Base-by-base conservation (phyloP, 2,329 filamentous ascomycete genomes). In the Saccharata proteae region DNA sequence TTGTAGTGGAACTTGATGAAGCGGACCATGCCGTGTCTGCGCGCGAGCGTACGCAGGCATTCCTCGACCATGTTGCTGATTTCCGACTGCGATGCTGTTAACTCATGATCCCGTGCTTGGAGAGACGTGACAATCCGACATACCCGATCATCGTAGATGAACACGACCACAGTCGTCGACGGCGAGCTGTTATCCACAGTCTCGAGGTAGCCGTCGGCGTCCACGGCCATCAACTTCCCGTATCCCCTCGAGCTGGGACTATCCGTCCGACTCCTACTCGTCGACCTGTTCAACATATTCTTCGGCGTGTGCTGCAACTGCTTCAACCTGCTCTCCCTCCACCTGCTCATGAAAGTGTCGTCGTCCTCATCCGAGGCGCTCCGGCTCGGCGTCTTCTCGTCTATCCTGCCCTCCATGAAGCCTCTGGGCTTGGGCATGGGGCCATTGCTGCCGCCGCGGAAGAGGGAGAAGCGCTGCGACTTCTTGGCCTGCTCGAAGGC, bases 1-100 rank as follows among this genome's bases (percentile, higher is more conserved):
- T 81, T 77, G 52, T 84, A 83, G 57, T 93, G 78, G 28, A 96
- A 71, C 60, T 88, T 92, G 60, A 96, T 71, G 51, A 98, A 96
- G 49, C 82, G 83, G 19, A 81, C 71, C 7, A 74, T 70, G 14
- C 73, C 67, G 49, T 93, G 66, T 38, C 71, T 65, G 39, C 68
- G 64, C 24, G 93, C 84, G 16, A 96, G 67, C 2, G 79, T 78
- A 31, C 67, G 61, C 44, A 98, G 66, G 30, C 80, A 85, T 23
- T 75, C 69, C 52, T 93, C 83, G 38, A 94, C 78, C 35, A 83
- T 70, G 24, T 70, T 63, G 27, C 82, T 92, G 41, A 88, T 77
- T 35, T 78, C 69, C 38, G 80, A 92, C 81, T 93, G 41, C 36
- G 35, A n/a, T n/a, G n/a, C n/a, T n/a, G n/a, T n/a, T n/a, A n/a